Evolutionary conservation across 2,329 filamentous ascomycete genomes (phyloP), one percentile per base, ranked within the genome.

Genomic region (Talaromyces sp.): DNA sequence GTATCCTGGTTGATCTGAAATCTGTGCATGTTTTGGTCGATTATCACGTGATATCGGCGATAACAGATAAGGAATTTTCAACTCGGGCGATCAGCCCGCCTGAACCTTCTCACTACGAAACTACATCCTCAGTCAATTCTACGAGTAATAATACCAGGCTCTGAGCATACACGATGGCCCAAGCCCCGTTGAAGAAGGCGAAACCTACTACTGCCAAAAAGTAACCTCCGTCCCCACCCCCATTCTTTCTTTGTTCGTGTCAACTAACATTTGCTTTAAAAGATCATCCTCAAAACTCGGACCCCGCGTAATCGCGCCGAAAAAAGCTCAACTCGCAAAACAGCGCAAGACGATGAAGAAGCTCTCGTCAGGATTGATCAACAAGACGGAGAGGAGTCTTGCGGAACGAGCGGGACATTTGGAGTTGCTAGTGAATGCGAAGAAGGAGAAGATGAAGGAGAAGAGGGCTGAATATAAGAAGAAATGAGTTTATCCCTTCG

Each of bases 321-420:
- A 89, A 77, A 90, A 89, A 68, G 76, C 82, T 7, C 79, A 79
- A 2, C 77, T 90, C 61, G 82, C 88, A 45, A 82, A 83, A 73
- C 83, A 87, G 72, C 80, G 85, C 68, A 87, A 87, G 71, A 81
- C 90, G 74, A 86, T 84, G 8, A 68, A 80, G 84, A 89, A 90
- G 83, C 81, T 86, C 67, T 83, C 86, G 0, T 80, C 85, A 0
- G 88, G 88, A 0, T 76, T 91, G 47, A 84, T 84, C 3, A 84
- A 83, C 0, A 82, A 86, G 78, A 91, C 89, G n/a, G 89, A 92
- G 73, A 84, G 84, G 67, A 84, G 82, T 67, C 81, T 91, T 10
- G 89, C 88, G 13, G 81, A 86, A 67, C 86, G 86, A 71, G 89
- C 88, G 5, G 89, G 89, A 14, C 89, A 92, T 82, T 72, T 91